Conservation (phyloP, 2,329 filamentous ascomycete genomes). For the Hypoxylon sp. region DNA sequence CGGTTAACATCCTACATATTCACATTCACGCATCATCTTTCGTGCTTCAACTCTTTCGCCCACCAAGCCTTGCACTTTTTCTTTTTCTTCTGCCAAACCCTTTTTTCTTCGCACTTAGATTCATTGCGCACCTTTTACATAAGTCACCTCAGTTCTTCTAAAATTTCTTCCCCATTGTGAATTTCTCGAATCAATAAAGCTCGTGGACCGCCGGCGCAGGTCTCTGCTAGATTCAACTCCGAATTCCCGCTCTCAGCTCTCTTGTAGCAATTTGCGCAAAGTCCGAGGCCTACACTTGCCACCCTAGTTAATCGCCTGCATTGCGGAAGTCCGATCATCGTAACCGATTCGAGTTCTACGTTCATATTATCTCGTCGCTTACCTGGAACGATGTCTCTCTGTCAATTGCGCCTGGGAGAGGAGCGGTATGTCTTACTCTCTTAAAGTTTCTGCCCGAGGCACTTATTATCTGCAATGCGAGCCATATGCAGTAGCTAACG, state of each 20-base stretch:
- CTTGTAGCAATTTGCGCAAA: slow-evolving; percentile 21
- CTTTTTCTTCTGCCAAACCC: slow-evolving; percentile 4
- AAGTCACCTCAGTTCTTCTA: background rate
- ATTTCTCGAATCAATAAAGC: slow-evolving; percentile 8
- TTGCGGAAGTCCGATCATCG: background rate
- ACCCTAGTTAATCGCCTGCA: background rate
- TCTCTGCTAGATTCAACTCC: slow-evolving; percentile 14
- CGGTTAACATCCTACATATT: slow-evolving; percentile 35
- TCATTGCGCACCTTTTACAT: background rate
- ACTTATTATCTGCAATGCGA: slow-evolving; percentile 1
- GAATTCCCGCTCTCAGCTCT: slow-evolving; percentile 11
- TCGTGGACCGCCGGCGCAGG: background rate
- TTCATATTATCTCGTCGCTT: background rate
- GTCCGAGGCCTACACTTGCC: slow-evolving; percentile 2
- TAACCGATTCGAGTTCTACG: slow-evolving; percentile 5
- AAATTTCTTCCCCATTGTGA: slow-evolving; percentile 1
- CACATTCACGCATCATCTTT: slow-evolving; percentile 29
- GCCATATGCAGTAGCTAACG: slow-evolving; percentile 31
- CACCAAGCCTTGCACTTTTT: slow-evolving; percentile 11
- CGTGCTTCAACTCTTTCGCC: slow-evolving; percentile 4
- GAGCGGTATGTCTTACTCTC: slow-evolving; percentile 75
- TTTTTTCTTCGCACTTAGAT: slow-evolving; percentile 13
- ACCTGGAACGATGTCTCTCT: slow-evolving; percentile 78
- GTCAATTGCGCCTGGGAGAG: slow-evolving; percentile 88
- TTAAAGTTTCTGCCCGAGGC: slow-evolving; percentile 6